Evolutionary conservation across 345 rosid species (phyloP).

Genomic region (Gossypium thurberi): DNA sequence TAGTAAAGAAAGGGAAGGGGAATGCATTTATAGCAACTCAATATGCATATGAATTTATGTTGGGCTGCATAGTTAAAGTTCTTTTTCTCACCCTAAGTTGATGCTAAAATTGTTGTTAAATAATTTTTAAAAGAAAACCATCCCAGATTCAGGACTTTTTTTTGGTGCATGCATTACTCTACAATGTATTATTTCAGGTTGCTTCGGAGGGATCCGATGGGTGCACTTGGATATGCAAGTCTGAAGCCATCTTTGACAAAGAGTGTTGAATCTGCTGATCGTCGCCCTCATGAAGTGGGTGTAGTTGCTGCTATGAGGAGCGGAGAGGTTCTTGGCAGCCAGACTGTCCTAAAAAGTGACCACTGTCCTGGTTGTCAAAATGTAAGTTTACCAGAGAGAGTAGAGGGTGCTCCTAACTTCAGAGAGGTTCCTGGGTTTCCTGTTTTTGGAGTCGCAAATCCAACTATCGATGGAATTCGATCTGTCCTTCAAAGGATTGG

Average conservation of each 20-base stretch:
- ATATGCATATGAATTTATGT: not conserved
- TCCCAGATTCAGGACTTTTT: not conserved
- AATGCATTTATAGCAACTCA: not conserved
- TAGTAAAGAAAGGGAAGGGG: not conserved
- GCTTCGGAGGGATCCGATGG: conserved; percentile 98
- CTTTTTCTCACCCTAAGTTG: not conserved
- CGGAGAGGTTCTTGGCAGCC: conserved; percentile 97
- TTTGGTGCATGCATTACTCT: not conserved
- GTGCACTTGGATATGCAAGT: conserved; percentile 82
- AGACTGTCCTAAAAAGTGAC: conserved; percentile 94
- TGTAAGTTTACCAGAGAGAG: conserved; percentile 67
- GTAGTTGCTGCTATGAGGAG: conserved; percentile 81
- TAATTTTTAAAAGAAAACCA: not conserved
- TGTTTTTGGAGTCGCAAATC: conserved; percentile 99
- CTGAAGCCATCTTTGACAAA: conserved; percentile 64
- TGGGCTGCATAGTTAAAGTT: not conserved
- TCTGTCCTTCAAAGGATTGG: conserved; percentile 87
- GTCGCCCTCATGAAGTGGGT: conserved; percentile 87
- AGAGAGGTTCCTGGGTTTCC: conserved; percentile 97
- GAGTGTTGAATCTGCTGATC: conserved; percentile 72
- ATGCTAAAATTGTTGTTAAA: not conserved
- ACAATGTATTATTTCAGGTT: conserved; percentile 40
- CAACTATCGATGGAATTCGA: conserved; percentile 84
- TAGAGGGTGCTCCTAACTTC: conserved; percentile 98
- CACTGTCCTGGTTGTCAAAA: conserved; percentile 98